Percentiles rank a stretch among this genome's conserved stretches.
Evolutionary conservation across 805 yeast genomes (phyloP).

Genomic region (Blastobotrys chiropterorum): DNA sequence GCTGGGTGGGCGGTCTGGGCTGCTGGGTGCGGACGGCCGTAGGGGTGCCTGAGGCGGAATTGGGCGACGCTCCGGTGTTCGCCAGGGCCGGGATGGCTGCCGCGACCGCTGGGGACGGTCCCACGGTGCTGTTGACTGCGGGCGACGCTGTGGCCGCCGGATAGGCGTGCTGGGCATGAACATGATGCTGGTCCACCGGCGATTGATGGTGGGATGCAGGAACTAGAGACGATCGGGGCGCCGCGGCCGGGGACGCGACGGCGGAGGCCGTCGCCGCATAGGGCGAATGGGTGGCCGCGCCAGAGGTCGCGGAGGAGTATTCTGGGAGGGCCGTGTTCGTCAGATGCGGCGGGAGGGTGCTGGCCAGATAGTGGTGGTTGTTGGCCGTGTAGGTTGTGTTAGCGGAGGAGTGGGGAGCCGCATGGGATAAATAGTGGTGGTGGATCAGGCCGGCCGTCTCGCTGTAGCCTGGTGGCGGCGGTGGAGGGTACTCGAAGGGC

Average conservation of each 20-base stretch:
- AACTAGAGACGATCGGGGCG: constrained; percentile 3
- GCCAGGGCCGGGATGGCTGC: background rate
- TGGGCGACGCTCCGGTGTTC: background rate
- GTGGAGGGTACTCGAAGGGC: constrained; percentile 6
- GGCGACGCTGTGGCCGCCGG: background rate
- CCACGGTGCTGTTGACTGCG: background rate
- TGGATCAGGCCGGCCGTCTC: constrained; percentile 1
- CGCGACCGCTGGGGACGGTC: background rate
- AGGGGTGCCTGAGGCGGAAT: background rate
- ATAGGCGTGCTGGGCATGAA: background rate
- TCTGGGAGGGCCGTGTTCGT: background rate
- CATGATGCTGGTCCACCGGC: constrained; percentile 2
- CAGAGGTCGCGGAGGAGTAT: background rate
- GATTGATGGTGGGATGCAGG: constrained; percentile 1
- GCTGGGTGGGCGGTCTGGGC: background rate
- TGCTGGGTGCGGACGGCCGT: background rate
- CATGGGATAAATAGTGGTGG: constrained; percentile 6
- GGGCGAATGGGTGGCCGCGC: constrained; percentile 2
- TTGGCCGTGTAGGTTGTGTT: background rate
- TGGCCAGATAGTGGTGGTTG: background rate
- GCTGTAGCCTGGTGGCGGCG: constrained; percentile 6
- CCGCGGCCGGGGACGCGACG: constrained; percentile 1
- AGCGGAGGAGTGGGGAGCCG: background rate
- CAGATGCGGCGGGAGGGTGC: background rate
- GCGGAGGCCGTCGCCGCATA: too few species aligned